Evolutionary conservation across 192 early-diverging fungal genomes (phyloP), one percentile per base, ranked within the genome.

Genomic region (Anaeromyces robustus): DNA sequence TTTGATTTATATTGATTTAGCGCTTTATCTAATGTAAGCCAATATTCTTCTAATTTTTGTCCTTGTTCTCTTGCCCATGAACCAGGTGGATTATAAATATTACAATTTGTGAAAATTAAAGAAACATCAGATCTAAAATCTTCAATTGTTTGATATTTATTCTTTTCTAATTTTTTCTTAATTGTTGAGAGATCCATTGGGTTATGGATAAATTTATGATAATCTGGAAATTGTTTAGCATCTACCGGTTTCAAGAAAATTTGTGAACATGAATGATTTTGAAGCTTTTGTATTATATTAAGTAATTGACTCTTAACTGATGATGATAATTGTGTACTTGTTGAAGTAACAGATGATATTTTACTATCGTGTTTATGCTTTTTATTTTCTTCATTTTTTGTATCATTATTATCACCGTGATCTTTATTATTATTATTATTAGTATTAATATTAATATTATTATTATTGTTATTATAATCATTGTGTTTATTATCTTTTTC

Each of bases 211-310:
- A 79, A 41, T 86, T 81, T 84, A 18, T 79, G 30, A 30, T 78
- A 22, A 79, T 78, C 52, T n/a, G 52, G 52, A 68, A 68, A 68
- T 68, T 68, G 52, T 68, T 68, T 2, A 11, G 52, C 26, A 82
- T 90, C 87, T 12, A 90, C 87, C n/a, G 89, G 89, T 29, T 83
- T 84, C 81, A 85, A 78, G 81, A 90, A 90, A 31, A 87, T 86
- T 1, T 80, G 78, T 22, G 86, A 84, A 30, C 82, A 80, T 0
- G 78, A 77, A 68, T 86, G 83, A 19, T 32, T 80, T 9, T 81
- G 81, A 4, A 87, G 78, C 52, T 85, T 86, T 17, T 31, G 29
- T 26, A 86, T 9, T 9, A 68, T 68, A n/a, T 22, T n/a, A 0
- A 68, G 0, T n/a, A 68, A n/a, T 26, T 68, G 52, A 68, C 6